phyloP scores from a whole-genome alignment of 176 grass and related monocot genomes.

The Pontederia crassipes region DNA sequence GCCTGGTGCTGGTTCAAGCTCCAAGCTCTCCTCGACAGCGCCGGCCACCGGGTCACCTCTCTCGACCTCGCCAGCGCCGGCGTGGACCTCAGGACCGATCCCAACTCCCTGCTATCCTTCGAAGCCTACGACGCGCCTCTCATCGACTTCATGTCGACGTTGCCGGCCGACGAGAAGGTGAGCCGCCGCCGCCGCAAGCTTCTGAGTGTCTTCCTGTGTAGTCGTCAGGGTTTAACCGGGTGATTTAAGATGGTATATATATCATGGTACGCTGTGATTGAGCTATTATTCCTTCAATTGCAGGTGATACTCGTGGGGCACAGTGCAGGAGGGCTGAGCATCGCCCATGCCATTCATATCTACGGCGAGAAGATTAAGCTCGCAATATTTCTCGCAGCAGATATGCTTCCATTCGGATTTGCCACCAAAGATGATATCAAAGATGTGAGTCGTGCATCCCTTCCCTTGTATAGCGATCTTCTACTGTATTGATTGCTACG shows the following conservation, averaged over 20 bases:
- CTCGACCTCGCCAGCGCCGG: slow-evolving; percentile 35
- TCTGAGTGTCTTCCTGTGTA: neutral
- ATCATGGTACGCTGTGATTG: neutral
- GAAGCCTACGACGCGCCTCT: slow-evolving; percentile 45
- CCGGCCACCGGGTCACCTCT: slow-evolving; percentile 31
- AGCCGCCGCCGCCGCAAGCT: too few relatives aligned
- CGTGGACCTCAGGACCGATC: slow-evolving; percentile 22
- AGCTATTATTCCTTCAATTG: neutral
- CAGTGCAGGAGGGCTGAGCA: slow-evolving; percentile 32
- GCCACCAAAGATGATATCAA: slow-evolving; percentile 28
- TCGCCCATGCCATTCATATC: slow-evolving; percentile 28
- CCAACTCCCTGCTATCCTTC: slow-evolving; percentile 18
- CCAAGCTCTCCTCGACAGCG: slow-evolving; percentile 4
- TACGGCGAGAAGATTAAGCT: slow-evolving; percentile 22
- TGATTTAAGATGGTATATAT: neutral
- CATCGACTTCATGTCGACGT: slow-evolving; percentile 19
- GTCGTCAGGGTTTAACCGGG: neutral
- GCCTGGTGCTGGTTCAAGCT: slow-evolving; percentile 59
- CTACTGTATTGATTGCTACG: too few relatives aligned
- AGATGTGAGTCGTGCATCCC: slow-evolving; percentile 13
- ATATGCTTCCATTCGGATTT: slow-evolving; percentile 45
- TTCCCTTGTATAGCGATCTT: too few relatives aligned
- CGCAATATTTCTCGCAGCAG: slow-evolving; percentile 24
- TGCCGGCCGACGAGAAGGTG: slow-evolving; percentile 31
- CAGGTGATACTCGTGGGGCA: slow-evolving; percentile 49